Conservation (phyloP, 192 early-diverging fungal species). For the Entomortierella lignicola region DNA sequence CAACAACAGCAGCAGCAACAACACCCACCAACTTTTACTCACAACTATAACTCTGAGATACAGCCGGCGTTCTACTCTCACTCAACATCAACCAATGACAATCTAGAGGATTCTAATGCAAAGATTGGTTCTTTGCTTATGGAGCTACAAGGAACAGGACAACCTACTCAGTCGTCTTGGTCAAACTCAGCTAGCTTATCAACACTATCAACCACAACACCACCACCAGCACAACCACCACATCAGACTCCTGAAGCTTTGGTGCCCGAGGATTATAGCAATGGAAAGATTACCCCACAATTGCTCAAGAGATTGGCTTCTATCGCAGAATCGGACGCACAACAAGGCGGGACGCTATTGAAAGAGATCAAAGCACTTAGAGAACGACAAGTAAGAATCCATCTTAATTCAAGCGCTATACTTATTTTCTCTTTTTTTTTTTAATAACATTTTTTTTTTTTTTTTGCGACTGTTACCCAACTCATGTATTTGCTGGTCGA, state of each 20-base stretch:
- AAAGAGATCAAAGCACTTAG: slow-evolving; percentile 23
- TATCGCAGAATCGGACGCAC: slow-evolving; percentile 24
- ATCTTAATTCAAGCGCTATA: neutral
- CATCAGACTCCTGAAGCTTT: neutral
- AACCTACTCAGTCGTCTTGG: neutral
- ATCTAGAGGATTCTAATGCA: neutral
- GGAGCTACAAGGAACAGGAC: slow-evolving; percentile 21
- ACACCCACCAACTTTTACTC: neutral
- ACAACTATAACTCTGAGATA: neutral
- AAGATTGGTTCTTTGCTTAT: slow-evolving; percentile 12
- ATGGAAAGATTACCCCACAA: slow-evolving; percentile 44
- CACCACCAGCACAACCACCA: neutral
- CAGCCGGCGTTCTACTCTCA: neutral
- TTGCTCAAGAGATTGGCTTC: slow-evolving; percentile 31
- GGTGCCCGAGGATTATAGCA: slow-evolving; percentile 27
- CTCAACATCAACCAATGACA: neutral
- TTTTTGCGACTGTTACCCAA: too few species aligned
- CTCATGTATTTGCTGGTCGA: too few species aligned
- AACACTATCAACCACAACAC: neutral
- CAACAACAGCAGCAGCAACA: slow-evolving; percentile 8
- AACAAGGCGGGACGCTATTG: slow-evolving; percentile 16
- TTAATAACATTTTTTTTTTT: too few species aligned
- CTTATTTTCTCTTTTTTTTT: neutral
- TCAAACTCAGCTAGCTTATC: neutral
- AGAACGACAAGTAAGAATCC: slow-evolving; percentile 10